Evolutionary conservation across 257 asterid genomes (phyloP).

Genomic region (Anisodus acutangulus): DNA sequence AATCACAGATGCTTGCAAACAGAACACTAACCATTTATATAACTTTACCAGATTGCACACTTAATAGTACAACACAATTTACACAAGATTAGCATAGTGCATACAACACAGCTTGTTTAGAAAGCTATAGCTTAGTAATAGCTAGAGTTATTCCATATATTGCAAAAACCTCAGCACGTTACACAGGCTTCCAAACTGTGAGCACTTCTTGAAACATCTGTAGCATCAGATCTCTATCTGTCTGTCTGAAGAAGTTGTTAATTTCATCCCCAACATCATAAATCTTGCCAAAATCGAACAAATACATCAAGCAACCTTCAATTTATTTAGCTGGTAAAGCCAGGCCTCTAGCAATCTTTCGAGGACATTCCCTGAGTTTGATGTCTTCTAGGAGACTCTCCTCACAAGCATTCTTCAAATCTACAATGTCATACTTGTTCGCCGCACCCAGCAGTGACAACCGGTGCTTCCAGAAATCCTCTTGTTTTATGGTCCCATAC

Average conservation of each 20-base stretch:
- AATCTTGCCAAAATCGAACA: conserved; percentile 91
- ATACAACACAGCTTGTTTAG: conserved; percentile 14
- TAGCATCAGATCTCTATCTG: conserved; percentile 76
- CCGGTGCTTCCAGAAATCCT: conserved; percentile 92
- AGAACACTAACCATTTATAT: not conserved
- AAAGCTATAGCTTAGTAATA: conserved; percentile 10
- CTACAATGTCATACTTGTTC: conserved; percentile 80
- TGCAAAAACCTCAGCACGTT: conserved; percentile 12
- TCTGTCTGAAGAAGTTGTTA: conserved; percentile 61
- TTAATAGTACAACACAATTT: not conserved
- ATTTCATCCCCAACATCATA: conserved; percentile 84
- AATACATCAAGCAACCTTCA: conserved; percentile 87
- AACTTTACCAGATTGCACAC: not conserved
- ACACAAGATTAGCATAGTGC: not conserved
- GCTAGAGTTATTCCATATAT: not conserved
- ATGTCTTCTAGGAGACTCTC: conserved; percentile 89
- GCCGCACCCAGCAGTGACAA: conserved; percentile 80
- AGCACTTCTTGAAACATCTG: conserved; percentile 92
- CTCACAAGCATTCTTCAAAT: conserved; percentile 84
- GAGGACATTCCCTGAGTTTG: conserved; percentile 79
- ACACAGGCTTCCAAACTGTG: conserved; percentile 72
- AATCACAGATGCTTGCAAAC: not conserved
- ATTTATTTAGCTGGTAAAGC: conserved; percentile 77
- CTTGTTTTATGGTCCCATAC: conserved; percentile 83
- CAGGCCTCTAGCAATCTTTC: conserved; percentile 94